A percentile compares a stretch with the other conserved stretches of the same genome.
These are phyloP conservation scores for Puya raimondii DNA, from an alignment of 176 grass and related monocot species.

Conservation along the genomic window DNA sequence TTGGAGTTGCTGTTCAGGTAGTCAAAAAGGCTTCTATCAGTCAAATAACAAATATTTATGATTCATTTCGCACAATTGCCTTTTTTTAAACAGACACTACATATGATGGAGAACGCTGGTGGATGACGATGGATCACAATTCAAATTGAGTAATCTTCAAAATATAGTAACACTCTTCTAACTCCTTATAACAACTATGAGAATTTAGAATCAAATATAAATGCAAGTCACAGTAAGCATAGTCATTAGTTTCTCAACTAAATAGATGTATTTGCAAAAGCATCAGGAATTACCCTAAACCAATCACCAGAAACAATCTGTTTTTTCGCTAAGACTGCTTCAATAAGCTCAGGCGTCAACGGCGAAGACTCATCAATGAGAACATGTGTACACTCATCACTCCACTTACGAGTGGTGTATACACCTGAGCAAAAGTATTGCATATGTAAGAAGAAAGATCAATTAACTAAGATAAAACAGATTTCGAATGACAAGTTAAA, in stretches of 20 bases:
- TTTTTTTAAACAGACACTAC: no score
- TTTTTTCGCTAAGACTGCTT: constrained; percentile 69
- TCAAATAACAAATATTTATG: no score
- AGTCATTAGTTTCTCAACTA: constrained; percentile 8
- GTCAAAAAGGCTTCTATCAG: no score
- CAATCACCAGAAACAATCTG: constrained; percentile 53
- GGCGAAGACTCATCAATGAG: constrained; percentile 69
- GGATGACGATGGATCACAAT: no score
- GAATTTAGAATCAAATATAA: not conserved
- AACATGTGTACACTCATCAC: constrained; percentile 69
- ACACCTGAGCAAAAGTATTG: constrained; percentile 35
- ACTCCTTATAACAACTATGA: not conserved
- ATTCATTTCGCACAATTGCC: no score
- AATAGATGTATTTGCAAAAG: constrained; percentile 12
- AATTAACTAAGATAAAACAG: not conserved
- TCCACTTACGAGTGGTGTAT: constrained; percentile 65
- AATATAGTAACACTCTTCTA: no score
- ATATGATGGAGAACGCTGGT: no score
- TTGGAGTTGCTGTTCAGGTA: no score
- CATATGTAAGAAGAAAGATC: not conserved
- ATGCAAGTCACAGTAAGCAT: not conserved
- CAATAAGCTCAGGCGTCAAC: constrained; percentile 58
- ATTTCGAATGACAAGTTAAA: not conserved
- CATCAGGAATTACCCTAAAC: constrained; percentile 55
- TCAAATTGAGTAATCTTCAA: no score